A percentile compares a stretch with the other conserved stretches of the same genome.
Evolutionary conservation across 228 moss, liverwort and hornwort genomes (phyloP).

Genomic region (Sphagnum magellanicum): DNA sequence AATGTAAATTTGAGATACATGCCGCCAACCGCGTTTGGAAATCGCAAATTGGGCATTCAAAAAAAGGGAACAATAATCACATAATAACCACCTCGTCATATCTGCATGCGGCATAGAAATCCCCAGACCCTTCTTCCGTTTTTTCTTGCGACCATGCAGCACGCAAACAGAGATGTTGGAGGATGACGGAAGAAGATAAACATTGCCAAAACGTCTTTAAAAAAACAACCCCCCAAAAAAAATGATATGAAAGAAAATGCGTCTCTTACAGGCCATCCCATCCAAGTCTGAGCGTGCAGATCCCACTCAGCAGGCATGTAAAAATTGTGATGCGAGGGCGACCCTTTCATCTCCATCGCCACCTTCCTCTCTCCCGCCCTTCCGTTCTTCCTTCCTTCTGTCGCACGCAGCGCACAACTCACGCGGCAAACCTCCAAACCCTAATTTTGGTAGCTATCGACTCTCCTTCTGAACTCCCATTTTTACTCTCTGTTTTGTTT

Average conservation of each 20-base stretch:
- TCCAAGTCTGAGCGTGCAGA: constrained; percentile 84
- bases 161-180: background rate
- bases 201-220: background rate
- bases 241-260: background rate
- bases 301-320: constrained; percentile 97
- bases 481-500: too few species aligned
- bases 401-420: too few species aligned
- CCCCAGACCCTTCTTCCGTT: background rate
- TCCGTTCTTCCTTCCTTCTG: too few species aligned
- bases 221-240: background rate
- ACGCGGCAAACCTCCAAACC: too few species aligned
- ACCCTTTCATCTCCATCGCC: constrained; percentile 22
- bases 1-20: background rate
- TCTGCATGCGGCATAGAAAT: too few species aligned
- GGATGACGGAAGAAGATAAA: background rate
- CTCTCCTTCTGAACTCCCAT: too few species aligned
- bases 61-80: background rate
- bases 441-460: too few species aligned
- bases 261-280: constrained; percentile 77
- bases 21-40: background rate
- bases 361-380: background rate
- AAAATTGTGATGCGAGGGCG: constrained; percentile 39
- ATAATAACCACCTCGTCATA: too few species aligned
- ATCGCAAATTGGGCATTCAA: background rate
- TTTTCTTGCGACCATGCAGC: background rate